Evolutionary conservation across 768 basidiomycete genomes (phyloP).

Genomic region (Termitomyces sp.): DNA sequence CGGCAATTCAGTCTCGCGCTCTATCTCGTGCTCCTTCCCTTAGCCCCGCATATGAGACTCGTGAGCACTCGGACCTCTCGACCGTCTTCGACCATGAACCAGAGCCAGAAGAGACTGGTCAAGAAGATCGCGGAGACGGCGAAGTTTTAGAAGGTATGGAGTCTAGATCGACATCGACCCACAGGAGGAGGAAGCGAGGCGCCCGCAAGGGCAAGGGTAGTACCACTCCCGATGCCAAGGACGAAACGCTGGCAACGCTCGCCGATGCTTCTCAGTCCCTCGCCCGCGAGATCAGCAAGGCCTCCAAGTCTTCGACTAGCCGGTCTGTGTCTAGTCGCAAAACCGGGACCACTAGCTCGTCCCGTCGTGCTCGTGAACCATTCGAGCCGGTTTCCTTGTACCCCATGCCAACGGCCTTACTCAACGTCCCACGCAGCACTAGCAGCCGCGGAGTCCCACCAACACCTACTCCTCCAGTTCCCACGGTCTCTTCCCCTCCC

Average conservation of each 20-base stretch:
- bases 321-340: constrained; percentile 28
- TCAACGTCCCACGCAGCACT: constrained; percentile 19
- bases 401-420: constrained; percentile 35
- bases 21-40: constrained; percentile 65
- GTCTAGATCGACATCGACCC: constrained; percentile 66
- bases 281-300: constrained; percentile 79
- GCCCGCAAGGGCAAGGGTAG: constrained; percentile 77
- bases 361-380: constrained; percentile 23
- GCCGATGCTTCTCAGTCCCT: constrained; percentile 80
- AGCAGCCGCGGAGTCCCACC: constrained; percentile 14
- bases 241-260: constrained; percentile 64
- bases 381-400: constrained; percentile 47
- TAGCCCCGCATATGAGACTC: constrained; percentile 44
- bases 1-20: constrained; percentile 49
- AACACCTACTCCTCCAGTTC: constrained; percentile 18
- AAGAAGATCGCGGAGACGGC: constrained; percentile 35
- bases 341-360: constrained; percentile 18
- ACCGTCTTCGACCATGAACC: constrained; percentile 53
- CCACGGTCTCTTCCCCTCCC: constrained; percentile 21
- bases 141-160: constrained; percentile 33
- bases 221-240: constrained; percentile 36
- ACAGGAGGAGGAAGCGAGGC: constrained; percentile 81
- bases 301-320: constrained; percentile 42
- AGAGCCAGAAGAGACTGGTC: constrained; percentile 42
- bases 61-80: constrained; percentile 42